Conservation (phyloP, 2,329 filamentous ascomycete genomes). For the Aspergillus pseudoviridinutans region DNA sequence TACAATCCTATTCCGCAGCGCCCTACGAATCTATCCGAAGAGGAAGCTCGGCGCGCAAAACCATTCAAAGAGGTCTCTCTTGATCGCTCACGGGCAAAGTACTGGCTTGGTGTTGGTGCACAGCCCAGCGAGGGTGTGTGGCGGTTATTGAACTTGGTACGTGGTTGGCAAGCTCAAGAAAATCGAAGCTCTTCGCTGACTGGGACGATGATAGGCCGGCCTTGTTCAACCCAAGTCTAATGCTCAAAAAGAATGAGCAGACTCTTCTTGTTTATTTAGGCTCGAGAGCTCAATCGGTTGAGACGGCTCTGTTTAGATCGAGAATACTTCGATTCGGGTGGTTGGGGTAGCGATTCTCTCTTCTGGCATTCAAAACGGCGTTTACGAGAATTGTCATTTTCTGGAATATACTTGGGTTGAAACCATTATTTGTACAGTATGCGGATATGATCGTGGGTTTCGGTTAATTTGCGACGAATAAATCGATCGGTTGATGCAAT, state of each 20-base stretch:
- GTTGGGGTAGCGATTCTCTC: not conserved
- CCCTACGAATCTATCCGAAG: slow-evolving; percentile 47
- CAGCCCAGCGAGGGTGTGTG: slow-evolving; percentile 89
- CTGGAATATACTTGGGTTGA: slow-evolving; percentile 13
- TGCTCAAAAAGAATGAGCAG: slow-evolving; percentile 4
- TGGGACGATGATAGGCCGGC: slow-evolving; percentile 24
- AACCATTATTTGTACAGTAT: slow-evolving; percentile 15
- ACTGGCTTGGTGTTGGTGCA: slow-evolving; percentile 96
- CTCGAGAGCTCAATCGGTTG: not conserved
- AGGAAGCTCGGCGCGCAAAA: slow-evolving; percentile 51
- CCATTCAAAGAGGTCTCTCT: slow-evolving; percentile 90
- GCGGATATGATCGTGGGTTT: slow-evolving; percentile 10
- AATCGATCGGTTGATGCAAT: not conserved
- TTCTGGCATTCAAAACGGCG: slow-evolving; percentile 20
- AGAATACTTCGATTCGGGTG: not conserved
- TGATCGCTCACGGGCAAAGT: slow-evolving; percentile 74
- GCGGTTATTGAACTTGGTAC: slow-evolving; percentile 78
- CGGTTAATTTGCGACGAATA: not conserved
- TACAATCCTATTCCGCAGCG: slow-evolving; percentile 58
- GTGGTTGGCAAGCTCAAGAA: slow-evolving; percentile 14
- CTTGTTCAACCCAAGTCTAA: slow-evolving; percentile 30
- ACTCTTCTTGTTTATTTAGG: not conserved
- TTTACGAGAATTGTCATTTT: slow-evolving; percentile 15
- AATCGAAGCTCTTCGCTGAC: not conserved
- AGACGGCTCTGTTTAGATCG: not conserved